Evolutionary conservation across 768 basidiomycete species (phyloP), one percentile per base, ranked within the genome.

Genomic region (Terana coerulea): DNA sequence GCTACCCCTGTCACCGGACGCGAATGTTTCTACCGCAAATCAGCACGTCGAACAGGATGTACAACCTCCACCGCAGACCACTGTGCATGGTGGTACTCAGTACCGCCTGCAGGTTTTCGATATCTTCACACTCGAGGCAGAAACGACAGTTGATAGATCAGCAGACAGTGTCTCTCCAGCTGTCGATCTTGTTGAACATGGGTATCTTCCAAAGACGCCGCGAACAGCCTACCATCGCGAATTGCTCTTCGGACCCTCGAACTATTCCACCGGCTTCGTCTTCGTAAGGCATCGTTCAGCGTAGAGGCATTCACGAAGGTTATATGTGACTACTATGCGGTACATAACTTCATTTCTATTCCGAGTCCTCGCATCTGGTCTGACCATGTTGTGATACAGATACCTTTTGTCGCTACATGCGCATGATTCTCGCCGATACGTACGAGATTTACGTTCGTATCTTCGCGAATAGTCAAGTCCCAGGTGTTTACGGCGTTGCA

Each of bases 391-490:
- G 10, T 31, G 11, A 33, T 34, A 9, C 34, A 69, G 64, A 54
- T 64, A 1, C 57, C 65, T 12, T 71, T 48, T 53, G 42, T 7
- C 59, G 53, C 8, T 37, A 31, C 4, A 62, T 59, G 47, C 55
- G 64, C 3, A 52, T 43, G 1, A 52, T 60, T 11, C 55, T 76
- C 24, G 59, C 65, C 0, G 58, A 67, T 25, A 56, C 69, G 6
- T 72, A 67, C 43, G 70, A 75, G 48, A 42, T 66, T 0, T 75
- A 71, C 49, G 63, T 75, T 7, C 19, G 43, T 0, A 65, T 73
- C 3, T 48, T 47, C 0, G 47, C 24, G 24, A 0, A 8, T 1
- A 0, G 59, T 71, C n/a, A 49, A 66, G 15, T 9, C 10, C 1
- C 51, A 44, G 1, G 60, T 71, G 10, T 15, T 52, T 3, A 21